A percentile compares a stretch with the other conserved stretches of the same genome.
Evolutionary conservation across 163 green algal species (phyloP).

Genomic region (Scenedesmus sp.): DNA sequence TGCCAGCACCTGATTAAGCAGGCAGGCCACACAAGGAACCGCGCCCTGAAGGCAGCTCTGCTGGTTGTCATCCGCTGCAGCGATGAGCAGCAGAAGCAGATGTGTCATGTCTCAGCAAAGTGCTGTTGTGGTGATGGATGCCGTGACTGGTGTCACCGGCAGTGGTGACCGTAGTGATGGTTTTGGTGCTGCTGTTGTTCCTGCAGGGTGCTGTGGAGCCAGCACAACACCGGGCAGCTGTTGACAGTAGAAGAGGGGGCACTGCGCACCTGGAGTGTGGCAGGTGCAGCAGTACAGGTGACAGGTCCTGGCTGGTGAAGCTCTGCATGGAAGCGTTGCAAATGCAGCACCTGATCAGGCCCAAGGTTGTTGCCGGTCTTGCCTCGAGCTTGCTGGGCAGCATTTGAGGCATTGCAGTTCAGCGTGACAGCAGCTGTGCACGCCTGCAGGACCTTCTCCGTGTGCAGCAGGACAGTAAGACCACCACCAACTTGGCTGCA

Average conservation of each 20-base stretch:
- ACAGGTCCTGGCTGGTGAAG: background rate
- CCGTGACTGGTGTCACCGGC: background rate
- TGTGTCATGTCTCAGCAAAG: slow-evolving; percentile 6
- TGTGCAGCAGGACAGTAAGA: background rate
- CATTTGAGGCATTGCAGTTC: too few species aligned
- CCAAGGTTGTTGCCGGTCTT: background rate
- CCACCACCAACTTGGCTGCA: too few species aligned
- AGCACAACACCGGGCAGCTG: slow-evolving; percentile 54
- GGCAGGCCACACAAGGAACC: too few species aligned
- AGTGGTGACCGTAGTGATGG: too few species aligned
- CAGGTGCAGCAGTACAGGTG: slow-evolving; percentile 46
- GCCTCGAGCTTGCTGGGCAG: background rate
- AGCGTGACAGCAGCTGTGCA: background rate
- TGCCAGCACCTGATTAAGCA: background rate
- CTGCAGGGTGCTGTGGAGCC: slow-evolving; percentile 68
- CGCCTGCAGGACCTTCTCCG: background rate
- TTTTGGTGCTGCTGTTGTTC: background rate
- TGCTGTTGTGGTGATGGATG: background rate
- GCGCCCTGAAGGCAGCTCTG: background rate
- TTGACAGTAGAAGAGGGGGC: slow-evolving; percentile 69
- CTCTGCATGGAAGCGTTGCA: background rate
- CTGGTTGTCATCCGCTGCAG: too few species aligned
- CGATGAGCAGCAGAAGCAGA: too few species aligned
- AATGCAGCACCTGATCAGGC: background rate
- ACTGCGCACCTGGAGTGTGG: slow-evolving; percentile 60